A percentile compares a stretch with the other conserved stretches of the same genome.
These are phyloP conservation scores for Heliamphora exappendiculata DNA, from an alignment of 148 eudicot species.

Conservation along the genomic window DNA sequence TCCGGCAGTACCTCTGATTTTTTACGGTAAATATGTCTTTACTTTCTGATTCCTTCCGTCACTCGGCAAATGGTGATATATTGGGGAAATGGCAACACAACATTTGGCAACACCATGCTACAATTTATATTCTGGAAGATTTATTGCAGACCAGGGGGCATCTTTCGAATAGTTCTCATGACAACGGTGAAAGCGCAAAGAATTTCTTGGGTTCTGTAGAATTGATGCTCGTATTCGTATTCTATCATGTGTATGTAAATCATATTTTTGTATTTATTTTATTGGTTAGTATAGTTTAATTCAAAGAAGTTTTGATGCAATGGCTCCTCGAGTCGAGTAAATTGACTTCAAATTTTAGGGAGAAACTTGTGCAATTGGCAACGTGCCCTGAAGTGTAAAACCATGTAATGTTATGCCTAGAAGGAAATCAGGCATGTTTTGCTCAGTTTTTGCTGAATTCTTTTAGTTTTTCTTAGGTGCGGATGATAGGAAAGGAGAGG, in stretches of 20 bases:
- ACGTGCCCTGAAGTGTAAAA: not conserved
- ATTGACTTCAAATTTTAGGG: not conserved
- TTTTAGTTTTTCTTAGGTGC: no score
- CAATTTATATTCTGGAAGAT: no score
- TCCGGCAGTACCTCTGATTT: constrained; percentile 56
- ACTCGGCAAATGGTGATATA: not conserved
- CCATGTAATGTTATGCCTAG: not conserved
- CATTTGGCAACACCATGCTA: no score
- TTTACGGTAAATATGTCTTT: not conserved
- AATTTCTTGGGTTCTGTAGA: not conserved
- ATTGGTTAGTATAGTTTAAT: not conserved
- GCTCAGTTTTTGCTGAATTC: not conserved
- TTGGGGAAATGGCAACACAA: not conserved
- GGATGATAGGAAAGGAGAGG: no score
- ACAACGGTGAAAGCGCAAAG: not conserved
- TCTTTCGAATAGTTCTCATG: no score
- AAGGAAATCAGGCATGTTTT: not conserved
- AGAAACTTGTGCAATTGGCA: not conserved
- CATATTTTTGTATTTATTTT: not conserved
- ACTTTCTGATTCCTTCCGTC: not conserved
- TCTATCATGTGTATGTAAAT: constrained; percentile 4
- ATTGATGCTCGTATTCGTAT: not conserved
- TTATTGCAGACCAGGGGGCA: no score
- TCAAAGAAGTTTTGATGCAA: not conserved
- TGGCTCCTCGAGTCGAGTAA: not conserved